Conservation (phyloP, 2,329 filamentous ascomycete species). For the Epichloe brachyelytri region DNA sequence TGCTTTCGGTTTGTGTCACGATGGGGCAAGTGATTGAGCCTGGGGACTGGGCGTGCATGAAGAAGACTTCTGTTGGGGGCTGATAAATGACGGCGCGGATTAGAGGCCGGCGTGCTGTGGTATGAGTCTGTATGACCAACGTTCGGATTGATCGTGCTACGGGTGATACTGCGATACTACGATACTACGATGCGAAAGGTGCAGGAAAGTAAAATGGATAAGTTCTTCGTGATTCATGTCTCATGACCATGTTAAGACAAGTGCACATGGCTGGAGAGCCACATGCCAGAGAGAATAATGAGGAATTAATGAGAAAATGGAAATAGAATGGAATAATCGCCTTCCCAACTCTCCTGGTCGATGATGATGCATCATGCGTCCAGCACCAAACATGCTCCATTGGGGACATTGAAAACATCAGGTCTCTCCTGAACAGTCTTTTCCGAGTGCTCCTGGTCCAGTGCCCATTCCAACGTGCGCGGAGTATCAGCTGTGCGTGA, state of each 20-base stretch:
- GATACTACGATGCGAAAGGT: too few species aligned
- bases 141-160: too few species aligned
- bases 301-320: not conserved
- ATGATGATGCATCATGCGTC: conserved; percentile 1
- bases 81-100: too few species aligned
- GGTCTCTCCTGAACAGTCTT: conserved; percentile 2
- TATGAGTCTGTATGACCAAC: too few species aligned
- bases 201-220: too few species aligned
- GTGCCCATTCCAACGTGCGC: conserved; percentile 6
- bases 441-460: conserved; percentile 5
- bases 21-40: not conserved
- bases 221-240: not conserved
- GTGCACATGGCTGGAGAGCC: not conserved
- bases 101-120: too few species aligned
- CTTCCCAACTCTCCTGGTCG: not conserved
- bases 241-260: not conserved
- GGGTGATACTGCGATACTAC: too few species aligned
- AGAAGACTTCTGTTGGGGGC: too few species aligned
- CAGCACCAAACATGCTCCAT: conserved; percentile 6
- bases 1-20: too few species aligned
- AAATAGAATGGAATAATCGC: not conserved
- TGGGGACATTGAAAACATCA: not conserved
- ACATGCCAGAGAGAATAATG: not conserved
- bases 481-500: conserved; percentile 5
- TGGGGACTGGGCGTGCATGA: not conserved